These are phyloP conservation scores for Apiospora kogelbergensis DNA, from an alignment of 2,329 filamentous ascomycete species.

Conservation along the genomic window DNA sequence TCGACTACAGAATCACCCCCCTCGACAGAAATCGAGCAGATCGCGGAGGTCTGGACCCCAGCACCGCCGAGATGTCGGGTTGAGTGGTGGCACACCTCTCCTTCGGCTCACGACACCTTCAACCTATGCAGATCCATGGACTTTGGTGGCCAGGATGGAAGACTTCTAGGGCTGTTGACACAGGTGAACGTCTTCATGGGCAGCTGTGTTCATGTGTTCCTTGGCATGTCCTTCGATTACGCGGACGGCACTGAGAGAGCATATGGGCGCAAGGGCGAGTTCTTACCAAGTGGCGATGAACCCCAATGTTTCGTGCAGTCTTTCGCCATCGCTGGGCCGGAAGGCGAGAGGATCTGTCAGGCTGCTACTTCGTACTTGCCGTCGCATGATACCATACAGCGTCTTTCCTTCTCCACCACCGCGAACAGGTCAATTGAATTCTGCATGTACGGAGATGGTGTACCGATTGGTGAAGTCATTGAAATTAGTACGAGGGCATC, in stretches of 20 bases:
- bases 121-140: conserved; percentile 22
- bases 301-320: conserved; percentile 14
- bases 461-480: neutral
- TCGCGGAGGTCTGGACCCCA: conserved; percentile 20
- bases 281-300: conserved; percentile 3
- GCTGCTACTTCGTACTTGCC: conserved; percentile 11
- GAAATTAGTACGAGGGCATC: neutral
- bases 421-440: neutral
- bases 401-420: conserved; percentile 12
- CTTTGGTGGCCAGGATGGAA: conserved; percentile 18
- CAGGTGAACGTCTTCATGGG: conserved; percentile 19
- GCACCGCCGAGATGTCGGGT: conserved; percentile 11
- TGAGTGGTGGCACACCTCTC: conserved; percentile 12
- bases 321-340: conserved; percentile 19
- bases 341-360: conserved; percentile 19
- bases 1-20: neutral
- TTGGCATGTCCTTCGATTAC: conserved; percentile 21
- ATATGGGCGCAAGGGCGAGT: conserved; percentile 18
- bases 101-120: conserved; percentile 12
- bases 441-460: neutral
- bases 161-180: conserved; percentile 12
- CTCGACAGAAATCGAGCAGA: neutral
- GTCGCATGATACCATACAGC: conserved; percentile 14
- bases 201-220: conserved; percentile 16
- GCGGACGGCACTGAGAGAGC: conserved; percentile 19